Percentiles rank a stretch among this genome's conserved stretches.
Evolutionary conservation across 2,329 filamentous ascomycete genomes (phyloP).

Genomic region (Diatrype stigma): DNA sequence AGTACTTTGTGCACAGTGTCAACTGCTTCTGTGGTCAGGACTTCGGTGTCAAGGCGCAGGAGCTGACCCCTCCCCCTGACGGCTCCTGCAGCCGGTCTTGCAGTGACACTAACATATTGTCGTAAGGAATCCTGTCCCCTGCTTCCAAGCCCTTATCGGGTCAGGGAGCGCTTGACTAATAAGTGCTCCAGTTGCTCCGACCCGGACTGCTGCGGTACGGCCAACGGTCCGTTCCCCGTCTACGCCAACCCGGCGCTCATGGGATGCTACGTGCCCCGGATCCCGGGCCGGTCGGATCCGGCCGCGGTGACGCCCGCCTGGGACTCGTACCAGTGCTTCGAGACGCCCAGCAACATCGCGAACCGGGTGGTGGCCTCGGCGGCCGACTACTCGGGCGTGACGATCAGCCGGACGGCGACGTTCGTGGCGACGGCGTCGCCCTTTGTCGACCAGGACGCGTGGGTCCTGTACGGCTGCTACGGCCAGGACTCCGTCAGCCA

Average conservation of each 20-base stretch:
- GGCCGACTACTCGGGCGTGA: constrained; percentile 1
- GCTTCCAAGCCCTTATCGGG: no score
- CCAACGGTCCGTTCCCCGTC: constrained; percentile 36
- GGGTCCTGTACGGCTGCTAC: constrained; percentile 14
- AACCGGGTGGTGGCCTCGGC: background rate
- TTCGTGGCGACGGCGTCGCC: constrained; percentile 14
- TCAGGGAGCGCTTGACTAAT: no score
- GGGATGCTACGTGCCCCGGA: constrained; percentile 36
- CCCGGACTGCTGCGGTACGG: constrained; percentile 19
- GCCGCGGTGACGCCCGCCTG: constrained; percentile 1
- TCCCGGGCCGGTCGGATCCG: constrained; percentile 18
- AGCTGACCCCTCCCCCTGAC: background rate
- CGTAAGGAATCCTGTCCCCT: constrained; percentile 4
- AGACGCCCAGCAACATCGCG: constrained; percentile 9
- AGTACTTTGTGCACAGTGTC: constrained; percentile 9
- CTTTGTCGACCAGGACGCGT: constrained; percentile 1
- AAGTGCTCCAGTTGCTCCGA: constrained; percentile 10
- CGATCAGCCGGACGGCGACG: constrained; percentile 10
- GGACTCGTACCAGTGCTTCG: constrained; percentile 16
- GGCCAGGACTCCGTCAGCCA: background rate
- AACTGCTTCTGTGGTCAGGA: constrained; percentile 4
- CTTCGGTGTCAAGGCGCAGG: constrained; percentile 2
- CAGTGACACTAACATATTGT: background rate
- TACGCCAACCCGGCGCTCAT: constrained; percentile 47
- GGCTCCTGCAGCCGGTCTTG: constrained; percentile 4